phyloP scores from a whole-genome alignment of 495 filamentous ascomycete species.

The Xylaria curta region DNA sequence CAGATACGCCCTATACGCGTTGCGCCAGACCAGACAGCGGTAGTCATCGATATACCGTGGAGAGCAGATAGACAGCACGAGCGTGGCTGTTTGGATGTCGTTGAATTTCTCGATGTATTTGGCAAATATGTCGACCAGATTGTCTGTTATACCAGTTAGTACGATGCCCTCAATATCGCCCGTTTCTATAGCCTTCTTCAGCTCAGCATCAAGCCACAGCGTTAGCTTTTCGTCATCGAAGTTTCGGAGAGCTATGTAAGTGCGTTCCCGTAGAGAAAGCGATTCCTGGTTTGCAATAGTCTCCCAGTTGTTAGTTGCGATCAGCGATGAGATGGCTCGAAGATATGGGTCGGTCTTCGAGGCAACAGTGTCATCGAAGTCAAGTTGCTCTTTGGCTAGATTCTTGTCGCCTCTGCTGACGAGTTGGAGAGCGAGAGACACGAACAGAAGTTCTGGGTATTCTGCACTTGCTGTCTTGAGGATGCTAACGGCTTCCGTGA shows the following conservation, averaged over 20 bases:
- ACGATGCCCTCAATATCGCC: slow-evolving; percentile 91
- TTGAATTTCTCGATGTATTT: slow-evolving; percentile 85
- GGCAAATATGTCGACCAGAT: slow-evolving; percentile 81
- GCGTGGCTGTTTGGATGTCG: slow-evolving; percentile 88
- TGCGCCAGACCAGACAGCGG: slow-evolving; percentile 79
- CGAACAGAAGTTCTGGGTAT: slow-evolving; percentile 57
- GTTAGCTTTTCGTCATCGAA: slow-evolving; percentile 79
- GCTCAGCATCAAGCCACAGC: slow-evolving; percentile 69
- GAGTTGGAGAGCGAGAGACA: slow-evolving; percentile 60
- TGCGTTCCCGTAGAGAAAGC: slow-evolving; percentile 82
- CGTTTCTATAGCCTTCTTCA: slow-evolving; percentile 65
- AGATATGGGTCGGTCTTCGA: slow-evolving; percentile 79
- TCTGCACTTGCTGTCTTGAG: slow-evolving; percentile 56
- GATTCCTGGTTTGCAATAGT: slow-evolving; percentile 81
- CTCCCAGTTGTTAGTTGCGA: slow-evolving; percentile 86
- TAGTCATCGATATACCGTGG: slow-evolving; percentile 83
- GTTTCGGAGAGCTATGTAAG: slow-evolving; percentile 85
- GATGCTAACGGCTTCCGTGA: slow-evolving; percentile 61
- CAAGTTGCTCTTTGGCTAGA: slow-evolving; percentile 44
- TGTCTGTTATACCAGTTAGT: slow-evolving; percentile 82
- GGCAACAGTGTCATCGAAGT: slow-evolving; percentile 55
- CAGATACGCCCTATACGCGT: slow-evolving; percentile 80
- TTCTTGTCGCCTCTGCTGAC: slow-evolving; percentile 46
- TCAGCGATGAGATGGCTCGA: slow-evolving; percentile 88
- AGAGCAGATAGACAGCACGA: slow-evolving; percentile 80